These are phyloP conservation scores for Nemania abortiva DNA, from an alignment of 2,329 filamentous ascomycete genomes.

Conservation along the genomic window DNA sequence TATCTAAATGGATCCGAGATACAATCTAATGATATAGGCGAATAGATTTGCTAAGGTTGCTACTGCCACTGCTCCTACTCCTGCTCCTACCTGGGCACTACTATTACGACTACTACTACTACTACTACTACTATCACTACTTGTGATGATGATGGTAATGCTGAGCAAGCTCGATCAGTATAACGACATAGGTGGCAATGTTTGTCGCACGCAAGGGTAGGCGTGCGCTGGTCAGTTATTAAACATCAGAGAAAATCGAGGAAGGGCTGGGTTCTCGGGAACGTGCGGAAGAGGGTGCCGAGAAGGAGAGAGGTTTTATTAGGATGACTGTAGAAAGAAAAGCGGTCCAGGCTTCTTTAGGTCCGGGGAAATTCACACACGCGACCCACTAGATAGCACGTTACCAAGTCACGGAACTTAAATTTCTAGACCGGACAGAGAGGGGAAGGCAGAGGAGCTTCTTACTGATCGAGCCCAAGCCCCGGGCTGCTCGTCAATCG, in stretches of 20 bases:
- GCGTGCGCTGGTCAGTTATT: constrained; percentile 10
- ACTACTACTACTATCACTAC: neutral
- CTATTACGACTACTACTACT: too few species aligned
- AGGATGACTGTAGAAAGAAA: constrained; percentile 13
- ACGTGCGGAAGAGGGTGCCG: constrained; percentile 37
- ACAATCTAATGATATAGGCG: too few species aligned
- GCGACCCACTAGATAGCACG: constrained; percentile 12
- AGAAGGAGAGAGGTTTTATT: constrained; percentile 11
- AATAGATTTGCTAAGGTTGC: neutral
- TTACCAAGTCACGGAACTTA: constrained; percentile 26
- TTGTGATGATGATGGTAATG: neutral
- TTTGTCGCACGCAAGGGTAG: neutral
- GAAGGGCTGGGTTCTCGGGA: constrained; percentile 28
- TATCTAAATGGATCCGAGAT: neutral
- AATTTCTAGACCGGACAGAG: constrained; percentile 23
- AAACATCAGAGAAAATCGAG: constrained; percentile 10
- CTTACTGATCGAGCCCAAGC: constrained; percentile 9
- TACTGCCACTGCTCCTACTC: neutral
- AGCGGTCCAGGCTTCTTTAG: constrained; percentile 21
- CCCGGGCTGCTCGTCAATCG: constrained; percentile 1
- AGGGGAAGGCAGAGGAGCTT: neutral
- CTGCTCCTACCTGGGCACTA: neutral
- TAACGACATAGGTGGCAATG: neutral
- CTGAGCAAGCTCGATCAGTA: neutral
- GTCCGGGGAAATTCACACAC: constrained; percentile 30